Percentiles rank a stretch among this genome's conserved stretches.
phyloP scores from a whole-genome alignment of 2,329 filamentous ascomycete species.

The Monosporascus sp. region DNA sequence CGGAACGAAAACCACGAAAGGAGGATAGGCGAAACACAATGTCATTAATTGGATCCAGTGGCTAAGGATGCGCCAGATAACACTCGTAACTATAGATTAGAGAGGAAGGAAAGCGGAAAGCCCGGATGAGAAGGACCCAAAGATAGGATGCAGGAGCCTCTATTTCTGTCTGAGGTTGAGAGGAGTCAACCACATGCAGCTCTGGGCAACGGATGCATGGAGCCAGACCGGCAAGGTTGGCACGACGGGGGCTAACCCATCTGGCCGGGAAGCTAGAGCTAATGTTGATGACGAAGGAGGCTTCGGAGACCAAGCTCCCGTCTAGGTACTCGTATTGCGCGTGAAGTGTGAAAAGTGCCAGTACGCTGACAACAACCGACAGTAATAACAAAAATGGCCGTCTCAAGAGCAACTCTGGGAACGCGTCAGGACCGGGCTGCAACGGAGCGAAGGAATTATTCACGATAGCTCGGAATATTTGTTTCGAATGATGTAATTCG shows the following conservation, averaged over 20 bases:
- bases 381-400: too few species aligned
- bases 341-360: too few species aligned
- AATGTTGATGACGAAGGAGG: slow-evolving; percentile 2
- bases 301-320: not conserved
- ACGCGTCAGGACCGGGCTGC: too few species aligned
- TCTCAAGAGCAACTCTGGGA: not conserved
- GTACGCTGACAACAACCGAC: too few species aligned
- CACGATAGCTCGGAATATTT: not conserved
- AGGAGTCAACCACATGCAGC: too few species aligned
- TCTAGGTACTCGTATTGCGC: too few species aligned
- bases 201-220: not conserved
- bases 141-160: too few species aligned
- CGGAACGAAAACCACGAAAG: not conserved
- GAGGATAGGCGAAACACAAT: not conserved
- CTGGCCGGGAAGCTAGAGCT: not conserved
- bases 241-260: not conserved
- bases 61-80: too few species aligned
- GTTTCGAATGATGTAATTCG: not conserved
- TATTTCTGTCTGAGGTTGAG: too few species aligned
- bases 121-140: too few species aligned
- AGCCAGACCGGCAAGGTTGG: not conserved
- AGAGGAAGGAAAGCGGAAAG: too few species aligned
- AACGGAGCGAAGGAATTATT: not conserved
- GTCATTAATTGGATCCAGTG: not conserved
- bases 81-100: too few species aligned